Evolutionary conservation across 2,329 filamentous ascomycete species (phyloP), one percentile per base, ranked within the genome.

Genomic region (Colletotrichum nymphaeae): DNA sequence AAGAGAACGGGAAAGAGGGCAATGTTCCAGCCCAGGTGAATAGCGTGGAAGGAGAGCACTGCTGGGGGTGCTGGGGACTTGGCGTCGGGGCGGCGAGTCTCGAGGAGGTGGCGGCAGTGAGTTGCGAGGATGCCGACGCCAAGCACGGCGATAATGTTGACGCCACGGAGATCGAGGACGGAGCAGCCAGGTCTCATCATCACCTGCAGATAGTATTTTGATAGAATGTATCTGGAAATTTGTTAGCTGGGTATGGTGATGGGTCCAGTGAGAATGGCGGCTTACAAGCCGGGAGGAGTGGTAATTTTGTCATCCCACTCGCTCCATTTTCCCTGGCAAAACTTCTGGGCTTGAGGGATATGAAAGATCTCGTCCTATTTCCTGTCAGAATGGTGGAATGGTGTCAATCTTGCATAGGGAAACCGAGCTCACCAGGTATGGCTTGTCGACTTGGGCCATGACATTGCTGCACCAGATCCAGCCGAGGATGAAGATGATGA

Each of bases 251-350:
- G 22, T 3, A 4, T 59, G 26, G 55, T 6, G 3, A 22, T 11
- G 0, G 4, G 11, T 35, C 53, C 9, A 26, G 9, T 22, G n/a
- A 14, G 4, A 16, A 30, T 26, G 24, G 16, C 22, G 24, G 78
- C 86, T 81, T 86, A 95, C 85, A 99, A 85, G 42, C 95, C 97
- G 0, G 97, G 96, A 0, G 97, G 97, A 1, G 97, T 99, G 0
- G 97, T 99, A 80, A 99, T 97, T 81, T 98, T 99, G 73, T 96
- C 93, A 82, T 99, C 95, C 97, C 97, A 99, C 69, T 94, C 88
- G 14, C 82, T 80, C 84, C 93, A 97, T 67, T 89, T 88, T 12
- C 93, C 92, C 53, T 89, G 81, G 81, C 95, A 98, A 82, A 98
- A 99, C 35, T 90, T 91, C 78, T 97, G 94, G 0, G 95, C 95